Conservation (phyloP, 2,329 filamentous ascomycete species). For the Aspergillus fumigatiaffinis region DNA sequence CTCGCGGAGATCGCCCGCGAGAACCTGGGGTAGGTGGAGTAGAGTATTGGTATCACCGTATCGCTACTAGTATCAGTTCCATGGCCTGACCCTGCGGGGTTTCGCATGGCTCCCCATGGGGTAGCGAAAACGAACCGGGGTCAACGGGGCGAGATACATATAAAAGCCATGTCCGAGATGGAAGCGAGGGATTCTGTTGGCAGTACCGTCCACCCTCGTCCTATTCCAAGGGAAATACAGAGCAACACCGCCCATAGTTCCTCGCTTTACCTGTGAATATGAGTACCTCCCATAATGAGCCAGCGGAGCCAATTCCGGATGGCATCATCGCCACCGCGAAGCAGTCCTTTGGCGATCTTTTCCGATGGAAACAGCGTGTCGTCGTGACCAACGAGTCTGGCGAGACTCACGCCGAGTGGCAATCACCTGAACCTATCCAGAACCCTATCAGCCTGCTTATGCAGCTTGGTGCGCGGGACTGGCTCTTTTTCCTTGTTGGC, state of each 20-base stretch:
- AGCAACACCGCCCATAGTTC: background rate
- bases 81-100: background rate
- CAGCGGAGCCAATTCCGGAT: conserved; percentile 64
- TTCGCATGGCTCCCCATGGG: background rate
- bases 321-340: conserved; percentile 62
- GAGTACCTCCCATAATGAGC: conserved; percentile 34
- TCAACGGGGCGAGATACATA: background rate
- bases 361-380: conserved; percentile 71
- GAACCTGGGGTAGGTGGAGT: conserved; percentile 10
- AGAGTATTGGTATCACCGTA: background rate
- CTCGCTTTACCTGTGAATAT: background rate
- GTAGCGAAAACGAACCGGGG: background rate
- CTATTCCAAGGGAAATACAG: background rate
- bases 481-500: conserved; percentile 72
- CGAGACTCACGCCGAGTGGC: conserved; percentile 66
- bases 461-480: conserved; percentile 62
- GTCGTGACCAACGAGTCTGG: conserved; percentile 53
- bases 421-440: conserved; percentile 59
- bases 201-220: conserved; percentile 1
- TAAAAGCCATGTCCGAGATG: background rate
- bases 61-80: background rate
- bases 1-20: conserved; percentile 8
- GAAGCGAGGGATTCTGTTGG: background rate
- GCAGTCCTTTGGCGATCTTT: conserved; percentile 62
- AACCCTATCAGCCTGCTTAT: conserved; percentile 68